These are phyloP conservation scores for Globisporangium splendens DNA, from an alignment of 352 stramenopile genomes.

Conservation along the genomic window DNA sequence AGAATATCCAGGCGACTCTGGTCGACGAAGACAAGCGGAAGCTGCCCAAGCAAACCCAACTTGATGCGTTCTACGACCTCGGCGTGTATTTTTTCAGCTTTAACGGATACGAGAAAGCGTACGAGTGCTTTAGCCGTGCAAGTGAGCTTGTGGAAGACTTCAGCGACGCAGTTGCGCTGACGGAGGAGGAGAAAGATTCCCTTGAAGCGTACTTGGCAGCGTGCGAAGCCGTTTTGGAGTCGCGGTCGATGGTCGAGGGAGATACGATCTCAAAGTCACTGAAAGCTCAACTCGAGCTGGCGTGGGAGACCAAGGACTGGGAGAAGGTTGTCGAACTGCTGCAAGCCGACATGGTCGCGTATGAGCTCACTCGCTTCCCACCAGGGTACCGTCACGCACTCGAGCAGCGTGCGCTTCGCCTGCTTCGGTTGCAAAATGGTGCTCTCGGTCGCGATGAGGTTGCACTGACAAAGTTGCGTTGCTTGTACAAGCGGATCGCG, in stretches of 20 bases:
- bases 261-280: conserved; percentile 28
- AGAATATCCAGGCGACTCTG: conserved; percentile 53
- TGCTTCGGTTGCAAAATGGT: conserved; percentile 32
- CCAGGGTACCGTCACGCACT: conserved; percentile 33
- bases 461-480: conserved; percentile 25
- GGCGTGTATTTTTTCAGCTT: conserved; percentile 79
- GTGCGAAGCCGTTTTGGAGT: conserved; percentile 60
- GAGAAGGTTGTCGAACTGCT: conserved; percentile 44
- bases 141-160: conserved; percentile 48
- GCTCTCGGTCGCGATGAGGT: conserved; percentile 16
- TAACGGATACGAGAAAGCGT: conserved; percentile 66
- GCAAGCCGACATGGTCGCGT: conserved; percentile 37
- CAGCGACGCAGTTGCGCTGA: conserved; percentile 16
- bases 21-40: conserved; percentile 40
- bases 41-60: conserved; percentile 36
- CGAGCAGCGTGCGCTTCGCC: conserved; percentile 46
- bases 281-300: conserved; percentile 39
- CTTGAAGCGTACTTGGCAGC: conserved; percentile 72
- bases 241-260: conserved; percentile 33
- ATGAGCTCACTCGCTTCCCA: conserved; percentile 28
- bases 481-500: conserved; percentile 52
- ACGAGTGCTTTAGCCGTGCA: conserved; percentile 68
- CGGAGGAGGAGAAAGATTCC: conserved; percentile 26
- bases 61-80: conserved; percentile 67
- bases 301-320: conserved; percentile 48